Base-by-base conservation (phyloP, 2,329 filamentous ascomycete species). In the Neonectria punicea region DNA sequence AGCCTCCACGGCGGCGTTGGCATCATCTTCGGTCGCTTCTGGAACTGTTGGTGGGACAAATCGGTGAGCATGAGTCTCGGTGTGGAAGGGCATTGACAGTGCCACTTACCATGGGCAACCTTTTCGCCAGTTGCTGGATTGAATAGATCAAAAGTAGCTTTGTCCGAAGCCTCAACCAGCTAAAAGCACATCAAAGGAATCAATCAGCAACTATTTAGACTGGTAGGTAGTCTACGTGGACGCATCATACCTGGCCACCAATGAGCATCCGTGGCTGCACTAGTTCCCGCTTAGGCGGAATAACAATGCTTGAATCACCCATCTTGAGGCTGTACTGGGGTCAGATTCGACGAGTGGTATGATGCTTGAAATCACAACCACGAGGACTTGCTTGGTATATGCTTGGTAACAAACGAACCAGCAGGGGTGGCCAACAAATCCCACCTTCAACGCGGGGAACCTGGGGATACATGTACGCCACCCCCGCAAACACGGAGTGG, bases 1-100 rank as follows among this genome's bases (percentile, higher is more conserved):
- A 5, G 83, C 82, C 10, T 77, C 79, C 5, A 87, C 83, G 2
- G 84, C 84, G 5, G 74, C 73, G 56, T 87, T 80, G 32, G 84
- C 82, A 70, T 85, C 83, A 13, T 80, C 73, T 55, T 80, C 76
- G n/a, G 77, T 81, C 5, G 85, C 85, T 70, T 85, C 80, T 1
- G 65, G 69, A 4, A 71, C 69, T 71, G 20, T n/a, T 3, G 0
- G 1, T 5, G 8, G 22, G 6, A 2, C 13, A 18, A 18, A 13
- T 1, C 5, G 13, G 1, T 16, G 46, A n/a, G 66, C 11, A 46
- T 13, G 3, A 1, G 8, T 0, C 2, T 4, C 4, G 1, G 0
- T 7, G 3, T 14, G 14, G 7, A 9, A 8, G 30, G 16, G 30
- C 4, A 4, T 8, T 7, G 6, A 0, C 13, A 4, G 8, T 1